phyloP scores from a whole-genome alignment of 164 flowering plant genomes.

The Piper betle region DNA sequence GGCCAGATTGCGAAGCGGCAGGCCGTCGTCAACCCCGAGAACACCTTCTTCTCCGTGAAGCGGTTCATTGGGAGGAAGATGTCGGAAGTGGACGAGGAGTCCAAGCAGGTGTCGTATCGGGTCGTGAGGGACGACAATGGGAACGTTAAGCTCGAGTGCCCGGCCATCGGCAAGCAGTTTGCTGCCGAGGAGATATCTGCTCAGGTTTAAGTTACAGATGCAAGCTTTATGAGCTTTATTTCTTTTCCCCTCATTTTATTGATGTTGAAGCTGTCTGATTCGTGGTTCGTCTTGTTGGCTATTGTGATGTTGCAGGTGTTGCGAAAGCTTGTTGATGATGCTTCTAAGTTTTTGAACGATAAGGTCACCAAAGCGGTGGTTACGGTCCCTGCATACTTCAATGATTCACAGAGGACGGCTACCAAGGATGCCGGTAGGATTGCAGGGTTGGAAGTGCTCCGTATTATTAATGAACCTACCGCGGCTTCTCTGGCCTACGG shows the following conservation, averaged over 20 bases:
- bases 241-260: background rate
- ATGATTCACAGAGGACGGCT: slow-evolving; percentile 95
- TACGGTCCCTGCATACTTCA: slow-evolving; percentile 92
- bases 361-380: slow-evolving; percentile 92
- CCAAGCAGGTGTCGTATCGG: slow-evolving; percentile 50
- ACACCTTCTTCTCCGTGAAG: slow-evolving; percentile 77
- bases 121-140: slow-evolving; percentile 58
- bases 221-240: background rate
- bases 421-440: slow-evolving; percentile 97
- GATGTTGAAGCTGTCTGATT: background rate
- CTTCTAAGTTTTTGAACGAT: slow-evolving; percentile 86
- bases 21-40: slow-evolving; percentile 87
- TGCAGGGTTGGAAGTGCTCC: slow-evolving; percentile 86
- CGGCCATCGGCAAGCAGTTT: slow-evolving; percentile 59
- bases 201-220: slow-evolving; percentile 25
- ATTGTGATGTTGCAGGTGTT: slow-evolving; percentile 36
- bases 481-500: slow-evolving; percentile 98
- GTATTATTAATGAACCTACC: slow-evolving; percentile 91
- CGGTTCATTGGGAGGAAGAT: slow-evolving; percentile 72
- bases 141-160: slow-evolving; percentile 68
- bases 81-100: slow-evolving; percentile 54
- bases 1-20: slow-evolving; percentile 97
- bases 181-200: slow-evolving; percentile 79
- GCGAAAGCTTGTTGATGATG: slow-evolving; percentile 95
- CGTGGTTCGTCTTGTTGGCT: background rate